phyloP scores from a whole-genome alignment of 192 early-diverging fungal species.

The Gaertneriomyces sp. region DNA sequence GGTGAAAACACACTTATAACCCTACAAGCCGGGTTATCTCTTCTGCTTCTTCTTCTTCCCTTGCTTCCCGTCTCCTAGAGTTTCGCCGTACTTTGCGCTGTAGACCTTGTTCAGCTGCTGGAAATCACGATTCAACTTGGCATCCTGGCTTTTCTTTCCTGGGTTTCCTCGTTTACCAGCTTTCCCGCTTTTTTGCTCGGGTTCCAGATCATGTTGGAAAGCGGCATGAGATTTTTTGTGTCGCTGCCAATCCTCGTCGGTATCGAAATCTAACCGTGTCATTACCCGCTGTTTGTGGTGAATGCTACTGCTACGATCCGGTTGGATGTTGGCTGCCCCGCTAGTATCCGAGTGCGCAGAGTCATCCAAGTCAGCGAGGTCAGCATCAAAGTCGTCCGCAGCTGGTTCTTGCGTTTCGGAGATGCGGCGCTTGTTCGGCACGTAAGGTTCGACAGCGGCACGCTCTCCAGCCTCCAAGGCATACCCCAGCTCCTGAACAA shows the following conservation, averaged over 20 bases:
- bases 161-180: slow-evolving; percentile 37
- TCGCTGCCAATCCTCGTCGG: slow-evolving; percentile 67
- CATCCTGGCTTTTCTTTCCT: slow-evolving; percentile 29
- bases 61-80: slow-evolving; percentile 8
- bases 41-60: slow-evolving; percentile 16
- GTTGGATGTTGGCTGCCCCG: slow-evolving; percentile 43
- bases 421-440: too few species aligned
- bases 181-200: slow-evolving; percentile 40
- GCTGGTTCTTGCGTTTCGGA: not conserved
- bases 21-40: too few species aligned
- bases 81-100: slow-evolving; percentile 43
- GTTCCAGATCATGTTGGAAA: slow-evolving; percentile 69
- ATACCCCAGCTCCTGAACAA: slow-evolving; percentile 22
- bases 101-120: slow-evolving; percentile 47
- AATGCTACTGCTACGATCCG: slow-evolving; percentile 66
- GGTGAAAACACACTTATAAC: too few species aligned
- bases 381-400: slow-evolving; percentile 16
- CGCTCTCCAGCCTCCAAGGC: not conserved
- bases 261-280: slow-evolving; percentile 74
- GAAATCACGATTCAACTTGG: slow-evolving; percentile 44
- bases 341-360: slow-evolving; percentile 45
- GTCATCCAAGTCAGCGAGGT: slow-evolving; percentile 40
- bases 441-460: too few species aligned
- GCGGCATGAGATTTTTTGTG: slow-evolving; percentile 75
- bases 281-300: slow-evolving; percentile 48